Evolutionary conservation across 305 asterid genomes (phyloP), one percentile per base, ranked within the genome.

Genomic region (Fraxinus xanthoxyloides): DNA sequence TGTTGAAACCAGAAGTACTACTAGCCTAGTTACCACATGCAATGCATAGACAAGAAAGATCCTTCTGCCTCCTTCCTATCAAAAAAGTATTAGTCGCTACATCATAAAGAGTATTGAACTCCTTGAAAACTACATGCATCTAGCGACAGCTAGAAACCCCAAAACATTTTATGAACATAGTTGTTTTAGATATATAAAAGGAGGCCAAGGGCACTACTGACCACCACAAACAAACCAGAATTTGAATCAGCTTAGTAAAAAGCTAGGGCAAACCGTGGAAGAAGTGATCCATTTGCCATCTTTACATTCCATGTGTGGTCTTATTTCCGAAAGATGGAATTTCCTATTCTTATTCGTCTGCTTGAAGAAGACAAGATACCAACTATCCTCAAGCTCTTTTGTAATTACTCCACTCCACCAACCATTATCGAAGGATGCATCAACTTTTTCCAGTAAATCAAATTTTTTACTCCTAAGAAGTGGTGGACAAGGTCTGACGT

Each of bases 221-320:
- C 38, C 54, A 82, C 24, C 36, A 43, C 23, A 77, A 63, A 79
- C 19, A 78, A 56, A 26, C 15, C 63, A 63, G 23, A 28, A 51
- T 35, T 23, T 21, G 78, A 82, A 80, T 83, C 72, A 2, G 75
- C 30, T 67, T 30, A 59, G 46, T 65, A 36, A 80, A 34, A 51
- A 28, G 38, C 72, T 84, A 21, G 26, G 59, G 67, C 81, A 77
- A 85, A 92, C 99, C 97, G 90, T 90, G 81, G 97, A 86, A 67
- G 92, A 80, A 84, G 89, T 89, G 85, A 86, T 89, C 97, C 98
- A 95, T 80, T 88, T 90, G 8, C 92, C 96, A 43, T 90, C 89
- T 82, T 89, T 92, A 97, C 98, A 95, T 32, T 90, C 96, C 92
- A 92, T 84, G 82, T 90, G 98, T 70, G 92, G 92, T 85, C 99